Base-by-base conservation (phyloP, 2,329 filamentous ascomycete species). In the Exophiala calicioides region DNA sequence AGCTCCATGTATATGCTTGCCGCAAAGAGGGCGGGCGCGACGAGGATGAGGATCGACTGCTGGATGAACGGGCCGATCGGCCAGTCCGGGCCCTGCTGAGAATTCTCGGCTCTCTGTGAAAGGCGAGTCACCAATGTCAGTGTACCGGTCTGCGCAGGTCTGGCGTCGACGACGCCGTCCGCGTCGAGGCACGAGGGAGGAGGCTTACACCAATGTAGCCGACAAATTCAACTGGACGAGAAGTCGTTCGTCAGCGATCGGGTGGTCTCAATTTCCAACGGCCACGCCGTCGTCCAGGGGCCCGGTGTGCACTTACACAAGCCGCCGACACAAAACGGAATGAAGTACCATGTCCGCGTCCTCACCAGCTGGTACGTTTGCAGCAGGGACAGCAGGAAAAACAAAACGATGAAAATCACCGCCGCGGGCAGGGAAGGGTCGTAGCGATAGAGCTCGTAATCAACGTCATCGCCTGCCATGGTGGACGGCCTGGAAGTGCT, bases 251-350 rank as follows among this genome's bases (percentile, higher is more conserved):
- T n/a, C n/a, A n/a, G n/a, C n/a, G n/a, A n/a, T n/a, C n/a, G n/a
- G n/a, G n/a, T n/a, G n/a, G n/a, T n/a, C n/a, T n/a, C n/a, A n/a
- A n/a, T n/a, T n/a, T n/a, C n/a, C n/a, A n/a, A n/a, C n/a, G n/a
- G n/a, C n/a, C n/a, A n/a, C n/a, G n/a, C n/a, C n/a, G n/a, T n/a
- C n/a, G n/a, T n/a, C n/a, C n/a, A n/a, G n/a, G n/a, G n/a, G n/a
- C n/a, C n/a, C n/a, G n/a, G n/a, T n/a, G n/a, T n/a, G n/a, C n/a
- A n/a, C 33, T 36, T 65, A 78, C 75, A 76, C n/a, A 71, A 44
- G 15, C 73, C 72, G n/a, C 76, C 76, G n/a, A 79, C 60, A 4
- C 74, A 52, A 34, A 80, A 74, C 0, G 77, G 72, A 2, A 74
- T 70, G 55, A 77, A 73, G 58, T 75, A 79, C 72, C 73, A 78